Percentiles rank a stretch among this genome's conserved stretches.
phyloP scores from a whole-genome alignment of 1,139 yeast genomes.

The Debaryomyces fabryi region DNA sequence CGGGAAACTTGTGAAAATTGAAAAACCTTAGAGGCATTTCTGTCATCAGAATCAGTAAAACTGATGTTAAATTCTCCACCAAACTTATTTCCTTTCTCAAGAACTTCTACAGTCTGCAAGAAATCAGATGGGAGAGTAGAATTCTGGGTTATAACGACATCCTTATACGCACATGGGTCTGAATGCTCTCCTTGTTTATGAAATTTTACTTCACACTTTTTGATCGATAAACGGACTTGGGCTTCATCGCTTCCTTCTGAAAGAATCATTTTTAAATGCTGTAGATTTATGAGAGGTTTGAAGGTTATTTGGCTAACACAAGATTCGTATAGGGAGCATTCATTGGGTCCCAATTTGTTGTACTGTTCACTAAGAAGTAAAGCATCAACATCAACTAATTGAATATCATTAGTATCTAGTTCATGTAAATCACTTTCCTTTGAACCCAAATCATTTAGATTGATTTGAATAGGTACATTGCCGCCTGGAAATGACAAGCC shows the following conservation, averaged over 20 bases:
- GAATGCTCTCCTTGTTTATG: slow-evolving; percentile 10
- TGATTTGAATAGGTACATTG: background rate
- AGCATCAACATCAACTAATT: slow-evolving; percentile 18
- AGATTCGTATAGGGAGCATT: slow-evolving; percentile 22
- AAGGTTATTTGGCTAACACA: slow-evolving; percentile 24
- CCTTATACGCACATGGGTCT: slow-evolving; percentile 8
- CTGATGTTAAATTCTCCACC: background rate
- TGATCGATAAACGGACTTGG: slow-evolving; percentile 14
- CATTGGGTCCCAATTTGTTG: slow-evolving; percentile 7
- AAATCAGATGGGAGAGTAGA: background rate
- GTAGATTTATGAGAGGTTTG: slow-evolving; percentile 15
- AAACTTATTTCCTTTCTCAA: background rate
- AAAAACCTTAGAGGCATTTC: slow-evolving; percentile 17
- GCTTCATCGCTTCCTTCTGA: slow-evolving; percentile 9
- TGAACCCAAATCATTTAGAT: background rate
- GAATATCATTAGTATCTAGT: background rate
- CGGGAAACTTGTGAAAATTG: slow-evolving; percentile 27
- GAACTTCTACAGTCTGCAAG: background rate
- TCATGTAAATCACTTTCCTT: background rate
- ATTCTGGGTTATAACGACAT: slow-evolving; percentile 10
- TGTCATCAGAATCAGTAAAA: background rate
- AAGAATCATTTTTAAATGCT: slow-evolving; percentile 15
- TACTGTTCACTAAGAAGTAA: slow-evolving; percentile 17
- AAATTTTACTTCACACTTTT: slow-evolving; percentile 16
- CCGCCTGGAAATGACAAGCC: background rate